Percentiles rank a stretch among this genome's conserved stretches.
Evolutionary conservation across 192 early-diverging fungal species (phyloP).

Genomic region (Backusella tuberculispora): DNA sequence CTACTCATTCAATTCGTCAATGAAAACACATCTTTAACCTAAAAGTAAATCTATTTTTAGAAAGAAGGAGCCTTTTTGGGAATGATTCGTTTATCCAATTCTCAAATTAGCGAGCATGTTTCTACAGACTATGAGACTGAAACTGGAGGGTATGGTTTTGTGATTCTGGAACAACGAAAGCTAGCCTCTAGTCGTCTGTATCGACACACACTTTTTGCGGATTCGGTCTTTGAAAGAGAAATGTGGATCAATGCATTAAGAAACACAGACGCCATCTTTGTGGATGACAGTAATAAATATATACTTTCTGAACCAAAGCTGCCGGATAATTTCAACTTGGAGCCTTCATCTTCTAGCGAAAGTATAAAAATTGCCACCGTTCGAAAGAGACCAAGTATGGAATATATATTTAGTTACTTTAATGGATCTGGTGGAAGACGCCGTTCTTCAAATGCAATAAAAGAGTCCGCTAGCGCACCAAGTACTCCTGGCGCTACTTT

Average conservation of each 20-base stretch:
- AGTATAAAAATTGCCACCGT: neutral
- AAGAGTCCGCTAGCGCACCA: constrained; percentile 5
- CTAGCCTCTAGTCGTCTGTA: constrained; percentile 63
- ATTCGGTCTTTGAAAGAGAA: constrained; percentile 88
- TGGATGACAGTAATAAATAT: constrained; percentile 51
- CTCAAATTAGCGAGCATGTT: constrained; percentile 66
- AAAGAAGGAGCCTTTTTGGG: constrained; percentile 73
- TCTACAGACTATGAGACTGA: neutral
- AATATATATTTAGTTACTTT: constrained; percentile 40
- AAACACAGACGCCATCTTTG: neutral
- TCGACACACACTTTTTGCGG: constrained; percentile 86
- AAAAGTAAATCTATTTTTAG: constrained; percentile 23
- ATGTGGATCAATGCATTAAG: constrained; percentile 81
- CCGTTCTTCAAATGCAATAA: neutral
- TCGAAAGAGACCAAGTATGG: constrained; percentile 3
- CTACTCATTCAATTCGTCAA: constrained; percentile 12
- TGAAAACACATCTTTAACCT: neutral
- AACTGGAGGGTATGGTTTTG: constrained; percentile 74
- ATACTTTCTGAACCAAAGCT: constrained; percentile 63
- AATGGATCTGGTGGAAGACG: neutral
- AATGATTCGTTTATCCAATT: constrained; percentile 73
- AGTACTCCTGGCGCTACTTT: neutral
- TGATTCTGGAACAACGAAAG: constrained; percentile 79
- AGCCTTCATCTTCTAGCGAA: constrained; percentile 15
- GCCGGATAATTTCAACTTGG: neutral